Percentiles rank a stretch among this genome's conserved stretches.
Conservation (phyloP, 805 yeast genomes). For the Kazachstania psychrophila region DNA sequence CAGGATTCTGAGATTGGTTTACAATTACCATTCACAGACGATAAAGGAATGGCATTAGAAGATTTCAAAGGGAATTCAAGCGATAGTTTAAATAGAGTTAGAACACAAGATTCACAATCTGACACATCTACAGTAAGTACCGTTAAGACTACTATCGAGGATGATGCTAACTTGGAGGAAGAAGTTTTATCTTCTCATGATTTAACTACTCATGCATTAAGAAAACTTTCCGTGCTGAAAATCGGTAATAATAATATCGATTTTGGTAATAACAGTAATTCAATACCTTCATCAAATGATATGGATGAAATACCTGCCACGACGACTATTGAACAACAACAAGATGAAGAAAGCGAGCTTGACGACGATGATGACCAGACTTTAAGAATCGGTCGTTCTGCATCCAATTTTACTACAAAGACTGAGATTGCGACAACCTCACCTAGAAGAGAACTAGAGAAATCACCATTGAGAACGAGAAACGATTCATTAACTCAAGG, state of each 20-base stretch:
- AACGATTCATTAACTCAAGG: not conserved
- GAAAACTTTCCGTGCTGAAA: slow-evolving; percentile 28
- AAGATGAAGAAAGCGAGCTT: not conserved
- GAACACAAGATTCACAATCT: too few relatives aligned
- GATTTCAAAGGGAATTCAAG: too few relatives aligned
- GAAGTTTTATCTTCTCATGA: slow-evolving; percentile 27
- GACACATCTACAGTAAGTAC: too few relatives aligned
- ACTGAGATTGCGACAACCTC: not conserved
- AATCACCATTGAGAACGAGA: not conserved
- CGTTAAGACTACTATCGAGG: slow-evolving; percentile 1
- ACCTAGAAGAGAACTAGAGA: not conserved
- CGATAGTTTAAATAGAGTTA: too few relatives aligned
- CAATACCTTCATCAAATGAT: not conserved
- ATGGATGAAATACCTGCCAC: not conserved
- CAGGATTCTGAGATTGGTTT: slow-evolving; percentile 19
- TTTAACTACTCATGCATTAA: slow-evolving; percentile 34
- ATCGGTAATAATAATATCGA: not conserved
- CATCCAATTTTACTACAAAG: not conserved
- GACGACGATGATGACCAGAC: slow-evolving; percentile 2
- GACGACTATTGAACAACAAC: too few relatives aligned
- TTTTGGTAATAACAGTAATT: not conserved
- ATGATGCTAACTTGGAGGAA: slow-evolving; percentile 21
- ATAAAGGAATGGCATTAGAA: slow-evolving; percentile 17
- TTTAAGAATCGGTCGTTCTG: not conserved
- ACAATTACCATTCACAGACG: slow-evolving; percentile 31